Evolutionary conservation across 768 basidiomycete species (phyloP), one percentile per base, ranked within the genome.

Genomic region (Mycena metata): DNA sequence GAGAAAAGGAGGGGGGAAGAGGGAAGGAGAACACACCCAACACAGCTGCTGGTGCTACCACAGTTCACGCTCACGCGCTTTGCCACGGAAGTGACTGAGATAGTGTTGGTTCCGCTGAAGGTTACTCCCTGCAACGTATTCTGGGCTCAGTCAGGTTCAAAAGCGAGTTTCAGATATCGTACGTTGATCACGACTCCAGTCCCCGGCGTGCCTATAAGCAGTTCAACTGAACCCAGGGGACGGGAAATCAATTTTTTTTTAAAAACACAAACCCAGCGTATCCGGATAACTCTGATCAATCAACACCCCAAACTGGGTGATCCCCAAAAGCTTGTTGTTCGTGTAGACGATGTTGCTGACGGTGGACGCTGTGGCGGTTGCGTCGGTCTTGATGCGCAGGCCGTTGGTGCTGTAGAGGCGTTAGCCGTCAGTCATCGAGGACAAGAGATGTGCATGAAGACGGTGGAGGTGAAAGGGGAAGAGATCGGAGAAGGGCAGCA

Each of bases 101-200:
- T 54, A 33, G 52, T 54, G 33, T 54, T 54, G 7, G 52, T 35
- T 15, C 52, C 52, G 30, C 30, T 17, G 30, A 54, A 54, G 26
- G 13, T 35, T 5, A 54, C 30, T 16, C 30, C 30, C 69, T 73
- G 60, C 54, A 41, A 56, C 5, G 30, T 30, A 30, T 30, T 42
- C 43, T 33, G 56, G 51, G 59, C 16, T 41, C 42, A 42, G 35
- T 46, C 50, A 41, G 24, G 26, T 23, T 35, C 39, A 42, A 30
- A 30, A 30, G 39, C n/a, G 35, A 45, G 30, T 41, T 41, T 45
- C 51, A 10, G 43, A 23, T 60, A 43, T 33, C 30, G 45, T 43
- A 72, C 70, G 42, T 61, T 69, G 43, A 72, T 72, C 30, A 72
- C 46, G 51, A 72, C 70, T 26, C 70, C 70, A 8, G 70, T 72